These are phyloP conservation scores for Phanerochaete carnosa DNA, from an alignment of 768 basidiomycete species.

Conservation along the genomic window DNA sequence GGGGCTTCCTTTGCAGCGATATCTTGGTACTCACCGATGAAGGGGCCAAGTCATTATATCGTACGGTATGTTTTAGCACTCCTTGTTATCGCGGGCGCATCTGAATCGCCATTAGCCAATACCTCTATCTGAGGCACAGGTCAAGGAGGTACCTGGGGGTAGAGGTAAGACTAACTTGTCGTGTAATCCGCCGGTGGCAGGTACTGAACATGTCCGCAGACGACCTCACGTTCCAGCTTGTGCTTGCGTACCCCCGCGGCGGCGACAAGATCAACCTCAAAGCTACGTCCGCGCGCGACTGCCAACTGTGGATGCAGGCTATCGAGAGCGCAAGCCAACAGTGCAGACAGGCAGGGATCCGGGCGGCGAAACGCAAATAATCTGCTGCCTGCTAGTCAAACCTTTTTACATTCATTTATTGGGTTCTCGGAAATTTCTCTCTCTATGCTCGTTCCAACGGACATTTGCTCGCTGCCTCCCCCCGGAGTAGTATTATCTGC, in stretches of 20 bases:
- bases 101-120: conserved; percentile 53
- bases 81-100: not conserved
- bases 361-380: conserved; percentile 15
- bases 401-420: not conserved
- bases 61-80: conserved; percentile 57
- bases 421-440: not conserved
- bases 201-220: conserved; percentile 37
- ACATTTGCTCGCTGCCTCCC: not conserved
- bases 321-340: conserved; percentile 41
- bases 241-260: conserved; percentile 66
- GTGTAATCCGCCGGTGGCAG: not conserved
- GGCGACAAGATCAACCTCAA: conserved; percentile 66
- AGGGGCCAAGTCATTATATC: conserved; percentile 64
- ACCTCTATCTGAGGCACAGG: conserved; percentile 61
- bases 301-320: conserved; percentile 47
- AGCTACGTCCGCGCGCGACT: conserved; percentile 55
- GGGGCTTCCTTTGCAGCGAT: conserved; percentile 83
- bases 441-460: not conserved
- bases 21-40: conserved; percentile 85
- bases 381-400: not conserved
- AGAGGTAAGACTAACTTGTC: conserved; percentile 37
- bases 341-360: conserved; percentile 45
- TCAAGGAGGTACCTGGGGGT: conserved; percentile 48
- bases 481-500: not conserved
- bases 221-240: conserved; percentile 63